Percentiles rank a stretch among this genome's conserved stretches.
Conservation (phyloP, 1,284 basidiomycete genomes). For the Phlebopus sp. region DNA sequence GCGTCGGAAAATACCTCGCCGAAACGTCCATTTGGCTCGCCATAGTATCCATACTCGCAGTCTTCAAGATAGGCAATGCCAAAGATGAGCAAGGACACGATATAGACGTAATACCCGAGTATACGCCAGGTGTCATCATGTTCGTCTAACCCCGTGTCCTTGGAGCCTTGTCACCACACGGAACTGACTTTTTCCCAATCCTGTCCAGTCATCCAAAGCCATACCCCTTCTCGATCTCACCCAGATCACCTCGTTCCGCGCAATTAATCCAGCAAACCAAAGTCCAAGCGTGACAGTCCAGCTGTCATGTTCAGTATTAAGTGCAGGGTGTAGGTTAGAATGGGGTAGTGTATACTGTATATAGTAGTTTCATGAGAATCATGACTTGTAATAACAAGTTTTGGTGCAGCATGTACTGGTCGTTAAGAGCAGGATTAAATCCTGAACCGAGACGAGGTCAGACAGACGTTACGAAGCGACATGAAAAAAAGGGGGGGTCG, state of each 20-base stretch:
- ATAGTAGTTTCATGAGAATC: constrained; percentile 12
- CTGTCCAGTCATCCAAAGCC: constrained; percentile 15
- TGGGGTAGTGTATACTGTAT: constrained; percentile 18
- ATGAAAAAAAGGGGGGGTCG: background rate
- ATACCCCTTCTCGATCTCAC: constrained; percentile 28
- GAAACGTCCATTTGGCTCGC: constrained; percentile 44
- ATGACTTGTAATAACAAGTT: constrained; percentile 10
- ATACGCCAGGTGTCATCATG: constrained; percentile 54
- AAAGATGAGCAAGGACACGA: constrained; percentile 31
- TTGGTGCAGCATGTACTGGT: constrained; percentile 6
- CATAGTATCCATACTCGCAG: constrained; percentile 40
- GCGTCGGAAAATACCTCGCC: constrained; percentile 43
- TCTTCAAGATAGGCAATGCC: constrained; percentile 36
- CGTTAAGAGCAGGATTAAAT: constrained; percentile 16
- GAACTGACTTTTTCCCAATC: constrained; percentile 1
- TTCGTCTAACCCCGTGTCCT: constrained; percentile 16
- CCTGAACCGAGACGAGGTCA: constrained; percentile 14
- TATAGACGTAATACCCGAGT: constrained; percentile 39
- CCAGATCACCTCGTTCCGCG: constrained; percentile 20
- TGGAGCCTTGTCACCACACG: background rate
- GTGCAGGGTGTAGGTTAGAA: constrained; percentile 23
- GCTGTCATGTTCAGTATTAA: no score
- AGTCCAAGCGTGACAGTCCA: constrained; percentile 16
- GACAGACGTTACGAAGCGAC: background rate
- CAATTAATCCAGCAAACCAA: constrained; percentile 15